Base-by-base conservation (phyloP, 2,329 filamentous ascomycete genomes). In the Paraphaeosphaeria minitans region DNA sequence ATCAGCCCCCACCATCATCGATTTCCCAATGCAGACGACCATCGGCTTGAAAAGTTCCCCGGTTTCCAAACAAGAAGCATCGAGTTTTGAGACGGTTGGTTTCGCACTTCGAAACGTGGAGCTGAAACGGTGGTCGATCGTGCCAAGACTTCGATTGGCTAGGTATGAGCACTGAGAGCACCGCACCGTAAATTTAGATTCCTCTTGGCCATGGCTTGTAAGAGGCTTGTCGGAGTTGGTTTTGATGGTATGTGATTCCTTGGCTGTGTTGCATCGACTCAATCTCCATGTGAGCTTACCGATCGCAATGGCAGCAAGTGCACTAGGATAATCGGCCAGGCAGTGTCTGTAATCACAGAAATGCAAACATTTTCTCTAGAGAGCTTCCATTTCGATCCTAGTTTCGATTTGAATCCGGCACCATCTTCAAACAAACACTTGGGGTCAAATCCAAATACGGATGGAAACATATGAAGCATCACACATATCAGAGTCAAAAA, bases 91-190 rank as follows among this genome's bases (percentile, higher is more conserved):
- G 41, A 53, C 16, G 16, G 47, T 39, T 21, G 12, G 31, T 39
- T 48, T 16, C 41, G 16, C 33, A 29, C 42, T 55, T 41, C 45
- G 46, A 53, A 61, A 58, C 59, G 48, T 31, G 49, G 48, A 53
- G 49, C 19, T 61, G 55, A 61, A 61, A 61, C 59, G n/a, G 3
- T 55, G 35, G 48, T 53, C 33, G 47, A 53, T 51, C 59, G 21
- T 49, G 56, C 56, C 56, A 56, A 56, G 59, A 13, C 55, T 24
- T 43, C n/a, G 50, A 49, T 58, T 53, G 41, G 41, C 41, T 41
- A 35, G 19, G 2, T 27, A 29, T 27, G 35, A 16, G 31, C 22
- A n/a, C 12, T 27, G 10, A 21, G 14, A 49, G 48, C 53, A 57
- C 33, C 16, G n/a, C n/a, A 48, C 41, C 45, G 35, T 48, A 42